phyloP scores from a whole-genome alignment of 2,329 filamentous ascomycete genomes.

The Colletotrichum tanaceti region DNA sequence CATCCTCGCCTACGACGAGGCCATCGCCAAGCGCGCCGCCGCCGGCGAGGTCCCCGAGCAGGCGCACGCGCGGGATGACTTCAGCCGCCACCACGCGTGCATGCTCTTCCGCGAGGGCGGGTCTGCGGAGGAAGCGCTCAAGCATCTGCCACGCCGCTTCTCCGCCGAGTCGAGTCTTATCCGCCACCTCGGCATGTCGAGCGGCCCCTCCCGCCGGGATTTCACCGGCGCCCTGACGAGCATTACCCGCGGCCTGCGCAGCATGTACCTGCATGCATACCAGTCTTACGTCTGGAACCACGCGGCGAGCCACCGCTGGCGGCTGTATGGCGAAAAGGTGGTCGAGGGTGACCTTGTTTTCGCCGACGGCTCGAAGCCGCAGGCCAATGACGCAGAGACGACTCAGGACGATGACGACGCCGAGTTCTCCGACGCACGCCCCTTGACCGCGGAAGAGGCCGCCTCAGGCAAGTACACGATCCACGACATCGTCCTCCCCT shows the following conservation, averaged over 20 bases:
- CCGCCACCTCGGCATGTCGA: conserved; percentile 71
- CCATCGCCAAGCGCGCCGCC: conserved; percentile 63
- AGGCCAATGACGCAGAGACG: conserved; percentile 53
- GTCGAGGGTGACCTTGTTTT: conserved; percentile 89
- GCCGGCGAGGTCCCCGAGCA: conserved; percentile 51
- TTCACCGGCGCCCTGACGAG: conserved; percentile 83
- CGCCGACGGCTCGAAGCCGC: conserved; percentile 47
- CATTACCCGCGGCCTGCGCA: conserved; percentile 83
- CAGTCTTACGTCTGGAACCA: conserved; percentile 96
- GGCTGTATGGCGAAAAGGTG: conserved; percentile 76
- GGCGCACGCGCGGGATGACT: conserved; percentile 78
- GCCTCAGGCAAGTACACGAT: conserved; percentile 81
- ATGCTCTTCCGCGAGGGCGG: conserved; percentile 73
- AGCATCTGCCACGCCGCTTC: conserved; percentile 82
- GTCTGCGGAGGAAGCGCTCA: conserved; percentile 69
- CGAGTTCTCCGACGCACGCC: conserved; percentile 69
- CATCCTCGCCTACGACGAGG: conserved; percentile 78
- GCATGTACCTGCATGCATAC: conserved; percentile 98
- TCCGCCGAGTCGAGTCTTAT: conserved; percentile 83
- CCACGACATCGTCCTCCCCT: conserved; percentile 89
- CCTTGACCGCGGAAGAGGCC: conserved; percentile 82
- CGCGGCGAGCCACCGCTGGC: conserved; percentile 83
- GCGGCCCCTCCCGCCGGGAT: conserved; percentile 66
- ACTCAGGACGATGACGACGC: conserved; percentile 71
- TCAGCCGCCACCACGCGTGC: conserved; percentile 81